A percentile compares a stretch with the other conserved stretches of the same genome.
These are phyloP conservation scores for Skeletonema tropicum DNA, from an alignment of 108 stramenopile species.

Conservation along the genomic window DNA sequence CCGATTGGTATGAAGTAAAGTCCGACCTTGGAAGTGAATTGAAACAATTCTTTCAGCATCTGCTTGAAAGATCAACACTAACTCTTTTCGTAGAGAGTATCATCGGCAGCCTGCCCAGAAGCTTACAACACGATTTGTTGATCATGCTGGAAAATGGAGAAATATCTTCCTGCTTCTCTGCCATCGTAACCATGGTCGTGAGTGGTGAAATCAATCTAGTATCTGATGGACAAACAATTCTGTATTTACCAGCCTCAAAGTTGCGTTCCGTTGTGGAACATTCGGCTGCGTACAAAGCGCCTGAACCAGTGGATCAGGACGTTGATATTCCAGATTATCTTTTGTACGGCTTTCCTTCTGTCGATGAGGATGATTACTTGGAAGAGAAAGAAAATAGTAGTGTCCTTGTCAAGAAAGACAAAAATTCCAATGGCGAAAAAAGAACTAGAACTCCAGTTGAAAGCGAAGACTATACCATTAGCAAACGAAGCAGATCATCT, in stretches of 20 bases:
- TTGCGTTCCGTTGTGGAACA: constrained; percentile 16
- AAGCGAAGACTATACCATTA: not conserved
- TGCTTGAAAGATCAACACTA: constrained; percentile 28
- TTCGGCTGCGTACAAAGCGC: constrained; percentile 13
- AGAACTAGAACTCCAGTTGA: constrained; percentile 13
- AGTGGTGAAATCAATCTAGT: constrained; percentile 34
- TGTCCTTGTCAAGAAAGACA: not conserved
- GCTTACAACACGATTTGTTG: constrained; percentile 23
- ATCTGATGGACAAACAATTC: constrained; percentile 4
- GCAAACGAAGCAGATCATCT: constrained; percentile 7
- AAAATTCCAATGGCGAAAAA: constrained; percentile 1
- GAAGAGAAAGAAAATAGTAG: constrained; percentile 24
- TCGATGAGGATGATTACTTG: not conserved
- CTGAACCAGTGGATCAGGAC: constrained; percentile 7
- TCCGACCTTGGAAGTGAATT: constrained; percentile 18
- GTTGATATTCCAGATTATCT: constrained; percentile 14
- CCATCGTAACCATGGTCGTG: constrained; percentile 26
- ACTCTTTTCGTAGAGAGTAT: constrained; percentile 11
- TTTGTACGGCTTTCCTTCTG: not conserved
- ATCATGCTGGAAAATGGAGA: constrained; percentile 31
- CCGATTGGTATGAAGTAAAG: constrained; percentile 29
- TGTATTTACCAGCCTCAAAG: constrained; percentile 27
- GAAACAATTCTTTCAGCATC: constrained; percentile 15
- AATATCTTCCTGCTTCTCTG: constrained; percentile 31
- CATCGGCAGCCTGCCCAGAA: not conserved